Conservation (phyloP, 108 stramenopile genomes). For the Fragilaria crotonensis region DNA sequence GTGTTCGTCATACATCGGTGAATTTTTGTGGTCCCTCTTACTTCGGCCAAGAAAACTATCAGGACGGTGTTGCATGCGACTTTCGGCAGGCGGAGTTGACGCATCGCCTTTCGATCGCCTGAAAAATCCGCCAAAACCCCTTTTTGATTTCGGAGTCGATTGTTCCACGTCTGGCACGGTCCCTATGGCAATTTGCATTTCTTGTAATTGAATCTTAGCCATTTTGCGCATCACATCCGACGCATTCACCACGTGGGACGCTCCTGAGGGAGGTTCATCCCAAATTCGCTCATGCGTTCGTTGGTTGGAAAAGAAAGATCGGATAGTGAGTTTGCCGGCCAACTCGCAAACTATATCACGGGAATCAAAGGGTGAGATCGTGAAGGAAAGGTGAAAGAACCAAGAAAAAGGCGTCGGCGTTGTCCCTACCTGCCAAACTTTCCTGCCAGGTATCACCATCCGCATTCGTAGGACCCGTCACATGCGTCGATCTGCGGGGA, state of each 20-base stretch:
- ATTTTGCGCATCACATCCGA: constrained; percentile 45
- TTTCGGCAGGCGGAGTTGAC: too few species aligned
- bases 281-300: constrained; percentile 59
- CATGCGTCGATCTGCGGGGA: too few species aligned
- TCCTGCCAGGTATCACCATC: constrained; percentile 80
- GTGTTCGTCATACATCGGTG: too few species aligned
- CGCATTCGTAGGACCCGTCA: too few species aligned
- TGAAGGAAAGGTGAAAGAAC: neutral
- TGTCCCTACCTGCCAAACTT: constrained; percentile 55
- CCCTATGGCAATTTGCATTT: constrained; percentile 33
- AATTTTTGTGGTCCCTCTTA: too few species aligned
- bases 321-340: constrained; percentile 41
- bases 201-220: constrained; percentile 55
- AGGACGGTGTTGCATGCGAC: too few species aligned
- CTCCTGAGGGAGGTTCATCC: constrained; percentile 81
- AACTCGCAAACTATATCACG: constrained; percentile 6
- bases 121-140: too few species aligned
- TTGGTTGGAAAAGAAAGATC: constrained; percentile 60
- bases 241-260: constrained; percentile 52
- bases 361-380: neutral
- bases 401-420: too few species aligned
- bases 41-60: too few species aligned
- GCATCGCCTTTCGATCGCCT: too few species aligned
- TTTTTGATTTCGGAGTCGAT: too few species aligned
- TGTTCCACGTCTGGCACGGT: constrained; percentile 4